Base-by-base conservation (phyloP, 2,329 filamentous ascomycete genomes). In the Cercospora sojina region DNA sequence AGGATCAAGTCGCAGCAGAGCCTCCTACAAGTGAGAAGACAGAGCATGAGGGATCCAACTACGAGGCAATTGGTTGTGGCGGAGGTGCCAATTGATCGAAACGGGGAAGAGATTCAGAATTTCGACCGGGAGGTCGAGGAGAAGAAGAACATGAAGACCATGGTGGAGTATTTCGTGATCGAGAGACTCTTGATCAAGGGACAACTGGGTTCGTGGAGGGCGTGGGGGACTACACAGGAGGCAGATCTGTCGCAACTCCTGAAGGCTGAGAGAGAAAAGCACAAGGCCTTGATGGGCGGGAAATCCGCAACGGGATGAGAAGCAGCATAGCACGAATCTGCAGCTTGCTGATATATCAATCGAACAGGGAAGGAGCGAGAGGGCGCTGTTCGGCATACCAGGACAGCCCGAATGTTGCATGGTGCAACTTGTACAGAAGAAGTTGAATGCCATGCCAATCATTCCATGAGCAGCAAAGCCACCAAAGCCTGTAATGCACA, bases 141-240 rank as follows among this genome's bases (percentile, higher is more conserved):
- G 73, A 72, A 63, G 57, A 68, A 77, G 60, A 80, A 80, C 51
- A 53, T 38, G 31, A 71, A 70, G 74, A 79, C 80, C 68, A 79
- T 79, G 67, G 78, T 76, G 2, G 84, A 86, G 72, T 84, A 85
- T 67, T 71, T 85, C 31, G 83, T 85, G 13, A 71, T 85, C 25
- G 83, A 85, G 75, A 79, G 80, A 73, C 69, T 80, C 35, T 73
- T 79, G 38, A 76, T 79, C 72, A 76, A 76, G 49, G 57, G 66
- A 31, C 79, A 81, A 8, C 75, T 81, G 47, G 76, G 77, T 12
- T 74, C 77, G 16, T 86, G 84, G 84, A 80, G 79, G 68, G 73
- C 85, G 59, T 85, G 83, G 84, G 84, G 84, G 3, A 79, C 79
- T 64, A 72, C 79, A 55, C 77, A 78, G 29, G 80, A 82, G 66